Evolutionary conservation across 139 green algal species (phyloP).

Genomic region (Picochlorum sp.): DNA sequence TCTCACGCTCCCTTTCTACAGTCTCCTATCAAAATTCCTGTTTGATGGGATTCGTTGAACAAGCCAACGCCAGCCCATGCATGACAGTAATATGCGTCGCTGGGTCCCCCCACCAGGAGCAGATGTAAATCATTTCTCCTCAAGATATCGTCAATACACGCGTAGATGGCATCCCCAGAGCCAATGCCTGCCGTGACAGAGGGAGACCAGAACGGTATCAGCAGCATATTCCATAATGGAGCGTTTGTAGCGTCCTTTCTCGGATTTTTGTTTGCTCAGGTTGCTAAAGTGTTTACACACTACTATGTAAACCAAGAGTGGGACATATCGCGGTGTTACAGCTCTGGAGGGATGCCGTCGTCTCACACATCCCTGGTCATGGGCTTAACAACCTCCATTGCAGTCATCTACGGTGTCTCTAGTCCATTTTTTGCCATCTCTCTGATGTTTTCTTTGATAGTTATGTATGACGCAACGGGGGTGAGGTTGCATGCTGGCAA

Average conservation of each 20-base stretch:
- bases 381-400: conserved; percentile 58
- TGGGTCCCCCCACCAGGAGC: no score
- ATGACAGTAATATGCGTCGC: no score
- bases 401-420: conserved; percentile 44
- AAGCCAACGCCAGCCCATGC: no score
- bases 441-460: conserved; percentile 56
- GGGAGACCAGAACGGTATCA: conserved; percentile 12
- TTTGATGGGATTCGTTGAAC: no score
- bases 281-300: conserved; percentile 59
- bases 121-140: no score
- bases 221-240: conserved; percentile 38
- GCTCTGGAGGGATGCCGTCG: conserved; percentile 66
- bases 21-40: no score
- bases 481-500: conserved; percentile 90
- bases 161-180: no score
- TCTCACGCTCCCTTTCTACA: no score
- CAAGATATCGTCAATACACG: no score
- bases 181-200: background rate
- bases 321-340: conserved; percentile 36
- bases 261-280: conserved; percentile 59
- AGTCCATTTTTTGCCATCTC: conserved; percentile 57
- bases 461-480: conserved; percentile 90
- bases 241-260: conserved; percentile 57
- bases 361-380: conserved; percentile 62
- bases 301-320: conserved; percentile 41